A percentile compares a stretch with the other conserved stretches of the same genome.
Conservation (phyloP, 148 eudicot species). For the Silene conica region DNA sequence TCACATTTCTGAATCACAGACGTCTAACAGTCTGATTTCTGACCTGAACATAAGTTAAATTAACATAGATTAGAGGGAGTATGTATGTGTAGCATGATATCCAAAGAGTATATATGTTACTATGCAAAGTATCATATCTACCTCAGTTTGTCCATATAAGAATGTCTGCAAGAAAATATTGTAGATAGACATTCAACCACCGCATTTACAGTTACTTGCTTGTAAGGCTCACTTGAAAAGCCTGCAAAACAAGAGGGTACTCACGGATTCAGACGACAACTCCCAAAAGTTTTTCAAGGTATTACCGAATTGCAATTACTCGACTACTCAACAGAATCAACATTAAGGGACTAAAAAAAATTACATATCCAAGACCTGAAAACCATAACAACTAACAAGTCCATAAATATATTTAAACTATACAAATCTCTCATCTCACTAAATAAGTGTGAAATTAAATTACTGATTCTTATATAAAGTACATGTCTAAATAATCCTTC, state of each 20-base stretch:
- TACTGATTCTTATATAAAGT: no score
- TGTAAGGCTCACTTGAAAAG: not conserved
- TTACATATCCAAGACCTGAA: no score
- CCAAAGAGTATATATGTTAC: not conserved
- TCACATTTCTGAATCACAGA: not conserved
- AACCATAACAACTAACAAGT: no score
- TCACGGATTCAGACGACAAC: not conserved
- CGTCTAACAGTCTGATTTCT: not conserved
- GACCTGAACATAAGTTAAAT: not conserved
- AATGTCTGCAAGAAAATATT: not conserved
- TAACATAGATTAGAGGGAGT: not conserved
- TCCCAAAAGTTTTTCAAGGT: no score
- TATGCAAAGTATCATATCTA: not conserved
- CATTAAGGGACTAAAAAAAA: no score
- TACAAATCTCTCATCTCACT: no score
- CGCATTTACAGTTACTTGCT: not conserved
- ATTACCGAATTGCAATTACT: no score
- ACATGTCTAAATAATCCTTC: no score
- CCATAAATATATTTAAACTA: no score
- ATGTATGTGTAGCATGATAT: not conserved
- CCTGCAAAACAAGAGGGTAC: slow-evolving; percentile 5
- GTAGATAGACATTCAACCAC: no score
- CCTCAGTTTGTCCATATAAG: not conserved
- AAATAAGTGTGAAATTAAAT: no score
- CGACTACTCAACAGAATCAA: no score